Evolutionary conservation across 768 basidiomycete genomes (phyloP).

Genomic region (Imleria badia): DNA sequence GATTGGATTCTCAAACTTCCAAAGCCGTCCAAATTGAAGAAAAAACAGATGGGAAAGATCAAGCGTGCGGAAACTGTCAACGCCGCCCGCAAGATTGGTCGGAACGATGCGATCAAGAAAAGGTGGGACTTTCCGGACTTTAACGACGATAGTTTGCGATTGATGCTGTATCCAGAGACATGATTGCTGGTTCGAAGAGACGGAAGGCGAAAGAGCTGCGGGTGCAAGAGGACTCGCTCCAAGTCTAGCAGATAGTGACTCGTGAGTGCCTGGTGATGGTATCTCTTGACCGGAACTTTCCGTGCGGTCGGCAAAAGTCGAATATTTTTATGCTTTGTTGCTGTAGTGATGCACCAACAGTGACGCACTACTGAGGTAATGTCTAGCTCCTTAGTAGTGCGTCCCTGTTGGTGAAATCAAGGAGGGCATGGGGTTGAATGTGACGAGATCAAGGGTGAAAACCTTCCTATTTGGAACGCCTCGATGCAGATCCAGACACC

Average conservation of each 20-base stretch:
- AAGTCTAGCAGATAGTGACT: not conserved
- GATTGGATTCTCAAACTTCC: conserved; percentile 96
- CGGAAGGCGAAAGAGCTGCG: conserved; percentile 44
- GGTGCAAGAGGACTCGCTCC: not conserved
- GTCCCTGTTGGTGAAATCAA: not conserved
- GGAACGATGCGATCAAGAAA: conserved; percentile 70
- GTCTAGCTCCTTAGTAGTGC: too few relatives aligned
- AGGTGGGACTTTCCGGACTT: conserved; percentile 42
- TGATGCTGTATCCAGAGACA: conserved; percentile 51
- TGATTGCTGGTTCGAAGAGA: conserved; percentile 73
- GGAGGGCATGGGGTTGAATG: conserved; percentile 1
- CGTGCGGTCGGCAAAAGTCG: conserved; percentile 10
- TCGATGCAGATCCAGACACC: conserved; percentile 29
- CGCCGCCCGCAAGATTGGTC: conserved; percentile 64
- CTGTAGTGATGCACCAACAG: conserved; percentile 7
- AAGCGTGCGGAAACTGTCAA: conserved; percentile 79
- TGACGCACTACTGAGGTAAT: too few relatives aligned
- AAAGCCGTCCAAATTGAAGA: conserved; percentile 88
- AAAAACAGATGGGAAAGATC: conserved; percentile 79
- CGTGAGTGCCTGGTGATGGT: not conserved
- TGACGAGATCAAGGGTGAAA: conserved; percentile 12
- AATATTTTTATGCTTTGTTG: conserved; percentile 9
- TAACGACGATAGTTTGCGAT: not conserved
- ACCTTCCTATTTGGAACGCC: conserved; percentile 14
- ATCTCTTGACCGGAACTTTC: not conserved